These are phyloP conservation scores for Funneliformis geosporum DNA, from an alignment of 192 early-diverging fungal genomes.

Conservation along the genomic window DNA sequence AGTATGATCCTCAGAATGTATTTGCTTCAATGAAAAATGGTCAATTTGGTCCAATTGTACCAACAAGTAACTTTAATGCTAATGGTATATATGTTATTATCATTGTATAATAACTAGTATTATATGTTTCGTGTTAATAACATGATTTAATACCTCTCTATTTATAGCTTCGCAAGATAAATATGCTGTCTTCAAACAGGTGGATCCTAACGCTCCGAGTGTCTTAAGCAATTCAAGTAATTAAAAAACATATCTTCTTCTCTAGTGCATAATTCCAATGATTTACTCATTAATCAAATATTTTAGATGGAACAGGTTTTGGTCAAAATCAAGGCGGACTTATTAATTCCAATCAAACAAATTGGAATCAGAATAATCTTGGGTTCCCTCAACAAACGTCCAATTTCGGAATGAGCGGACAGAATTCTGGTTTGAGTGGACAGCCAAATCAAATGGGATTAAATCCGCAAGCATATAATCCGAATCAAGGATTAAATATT, in stretches of 20 bases:
- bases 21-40: slow-evolving; percentile 33
- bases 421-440: background rate
- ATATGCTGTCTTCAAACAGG: slow-evolving; percentile 16
- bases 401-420: background rate
- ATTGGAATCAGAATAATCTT: slow-evolving; percentile 6
- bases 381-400: background rate
- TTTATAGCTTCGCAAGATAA: slow-evolving; percentile 1
- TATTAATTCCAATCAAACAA: background rate
- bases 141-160: background rate
- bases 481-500: no score
- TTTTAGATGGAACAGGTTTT: background rate
- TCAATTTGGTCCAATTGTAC: slow-evolving; percentile 14
- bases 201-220: slow-evolving; percentile 15
- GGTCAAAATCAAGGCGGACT: background rate
- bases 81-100: background rate
- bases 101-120: background rate
- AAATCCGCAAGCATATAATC: background rate
- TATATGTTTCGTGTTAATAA: background rate
- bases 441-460: background rate
- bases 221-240: slow-evolving; percentile 9
- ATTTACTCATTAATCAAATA: background rate
- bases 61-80: slow-evolving; percentile 4
- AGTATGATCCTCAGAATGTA: slow-evolving; percentile 32
- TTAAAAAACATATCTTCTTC: background rate
- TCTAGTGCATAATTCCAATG: background rate